A percentile compares a stretch with the other conserved stretches of the same genome.
These are phyloP conservation scores for Teratosphaeria nubilosa DNA, from an alignment of 2,329 filamentous ascomycete species.

Conservation along the genomic window DNA sequence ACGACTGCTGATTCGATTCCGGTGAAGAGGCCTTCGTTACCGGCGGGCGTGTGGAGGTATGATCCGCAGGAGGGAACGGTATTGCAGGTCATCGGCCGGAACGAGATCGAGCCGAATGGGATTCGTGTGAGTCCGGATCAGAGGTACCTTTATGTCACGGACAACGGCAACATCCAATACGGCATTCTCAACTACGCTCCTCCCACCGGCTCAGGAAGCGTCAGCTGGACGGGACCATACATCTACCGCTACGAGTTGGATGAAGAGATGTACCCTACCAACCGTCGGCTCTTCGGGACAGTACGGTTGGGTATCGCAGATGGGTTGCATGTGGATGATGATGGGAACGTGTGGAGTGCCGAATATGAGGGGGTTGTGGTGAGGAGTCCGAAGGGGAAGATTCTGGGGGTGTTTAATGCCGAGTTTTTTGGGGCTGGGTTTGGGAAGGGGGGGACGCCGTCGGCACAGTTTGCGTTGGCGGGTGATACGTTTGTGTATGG, in stretches of 20 bases:
- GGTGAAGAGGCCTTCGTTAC: background rate
- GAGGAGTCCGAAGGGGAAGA: background rate
- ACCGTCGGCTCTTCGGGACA: background rate
- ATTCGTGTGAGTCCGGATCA: conserved; percentile 8
- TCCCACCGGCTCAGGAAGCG: background rate
- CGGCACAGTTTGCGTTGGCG: background rate
- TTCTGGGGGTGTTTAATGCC: background rate
- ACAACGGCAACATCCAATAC: conserved; percentile 1
- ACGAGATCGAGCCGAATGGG: conserved; percentile 8
- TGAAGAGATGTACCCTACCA: background rate
- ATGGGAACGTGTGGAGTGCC: background rate
- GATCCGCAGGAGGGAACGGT: conserved; percentile 1
- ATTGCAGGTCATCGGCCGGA: background rate
- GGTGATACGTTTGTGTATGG: background rate
- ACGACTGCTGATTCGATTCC: background rate
- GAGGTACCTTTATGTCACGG: conserved; percentile 8
- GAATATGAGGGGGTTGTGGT: background rate
- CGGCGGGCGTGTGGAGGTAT: conserved; percentile 1
- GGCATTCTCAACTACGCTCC: background rate
- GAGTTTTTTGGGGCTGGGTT: background rate
- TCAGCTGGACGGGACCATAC: conserved; percentile 2
- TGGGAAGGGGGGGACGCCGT: background rate
- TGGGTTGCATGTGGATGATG: conserved; percentile 1
- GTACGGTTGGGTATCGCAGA: background rate
- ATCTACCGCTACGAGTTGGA: background rate